Percentiles rank a stretch among this genome's conserved stretches.
phyloP scores from a whole-genome alignment of 2,329 filamentous ascomycete genomes.

The Penicillium sp. region DNA sequence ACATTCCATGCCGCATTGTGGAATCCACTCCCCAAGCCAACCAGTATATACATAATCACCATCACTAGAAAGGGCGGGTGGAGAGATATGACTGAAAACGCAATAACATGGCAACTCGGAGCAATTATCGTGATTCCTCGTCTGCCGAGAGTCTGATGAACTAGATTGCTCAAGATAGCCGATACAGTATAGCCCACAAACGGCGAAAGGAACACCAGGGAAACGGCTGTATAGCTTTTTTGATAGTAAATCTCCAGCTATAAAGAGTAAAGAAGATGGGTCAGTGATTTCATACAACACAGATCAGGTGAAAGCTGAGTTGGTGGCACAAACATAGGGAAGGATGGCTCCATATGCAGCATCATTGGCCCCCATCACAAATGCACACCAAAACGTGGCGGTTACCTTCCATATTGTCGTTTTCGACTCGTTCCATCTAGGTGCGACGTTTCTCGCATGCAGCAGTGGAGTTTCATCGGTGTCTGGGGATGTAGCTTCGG shows the following conservation, averaged over 20 bases:
- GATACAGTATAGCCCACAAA: slow-evolving; percentile 50
- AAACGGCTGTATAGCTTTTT: slow-evolving; percentile 40
- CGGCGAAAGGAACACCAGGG: slow-evolving; percentile 50
- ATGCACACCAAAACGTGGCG: slow-evolving; percentile 20
- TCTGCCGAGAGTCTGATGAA: slow-evolving; percentile 57
- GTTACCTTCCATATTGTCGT: slow-evolving; percentile 18
- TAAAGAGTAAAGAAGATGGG: background rate
- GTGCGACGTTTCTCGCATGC: slow-evolving; percentile 23
- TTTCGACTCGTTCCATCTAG: slow-evolving; percentile 22
- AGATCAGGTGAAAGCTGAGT: background rate
- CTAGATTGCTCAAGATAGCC: slow-evolving; percentile 44
- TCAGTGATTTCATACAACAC: background rate
- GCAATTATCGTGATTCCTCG: slow-evolving; percentile 68
- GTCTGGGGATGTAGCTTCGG: background rate
- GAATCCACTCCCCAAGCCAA: slow-evolving; percentile 38
- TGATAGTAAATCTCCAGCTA: slow-evolving; percentile 50
- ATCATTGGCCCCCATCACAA: slow-evolving; percentile 26
- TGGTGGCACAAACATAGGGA: slow-evolving; percentile 16
- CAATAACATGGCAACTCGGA: slow-evolving; percentile 30
- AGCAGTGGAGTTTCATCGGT: slow-evolving; percentile 20
- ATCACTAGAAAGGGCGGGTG: slow-evolving; percentile 39
- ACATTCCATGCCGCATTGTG: slow-evolving; percentile 56
- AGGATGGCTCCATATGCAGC: slow-evolving; percentile 22
- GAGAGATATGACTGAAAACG: slow-evolving; percentile 29
- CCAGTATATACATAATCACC: slow-evolving; percentile 35